Conservation (phyloP, 768 basidiomycete genomes). For the Mycena crocata region DNA sequence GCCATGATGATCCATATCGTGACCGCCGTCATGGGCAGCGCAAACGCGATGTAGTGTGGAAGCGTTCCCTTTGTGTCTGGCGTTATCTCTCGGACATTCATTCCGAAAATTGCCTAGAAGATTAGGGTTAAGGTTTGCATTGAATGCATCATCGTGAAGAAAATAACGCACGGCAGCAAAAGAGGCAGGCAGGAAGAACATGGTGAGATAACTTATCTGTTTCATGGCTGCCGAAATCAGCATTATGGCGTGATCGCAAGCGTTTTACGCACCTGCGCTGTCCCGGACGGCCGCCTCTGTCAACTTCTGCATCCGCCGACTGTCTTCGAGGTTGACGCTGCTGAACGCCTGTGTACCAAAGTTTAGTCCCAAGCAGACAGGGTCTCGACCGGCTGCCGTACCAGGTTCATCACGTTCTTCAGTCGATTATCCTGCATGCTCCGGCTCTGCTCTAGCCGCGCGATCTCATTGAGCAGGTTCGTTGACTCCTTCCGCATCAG, state of each 20-base stretch:
- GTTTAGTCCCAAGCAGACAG: not conserved
- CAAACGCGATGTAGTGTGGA: conserved; percentile 50
- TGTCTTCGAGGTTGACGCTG: conserved; percentile 62
- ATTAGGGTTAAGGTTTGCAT: not conserved
- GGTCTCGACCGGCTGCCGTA: conserved; percentile 30
- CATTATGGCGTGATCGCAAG: not conserved
- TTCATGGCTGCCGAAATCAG: conserved; percentile 53
- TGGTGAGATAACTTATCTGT: conserved; percentile 68
- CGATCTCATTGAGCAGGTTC: conserved; percentile 61
- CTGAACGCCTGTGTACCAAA: conserved; percentile 57
- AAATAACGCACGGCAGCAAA: conserved; percentile 54
- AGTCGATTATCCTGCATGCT: conserved; percentile 56
- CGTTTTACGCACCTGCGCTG: conserved; percentile 49
- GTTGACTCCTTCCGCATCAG: conserved; percentile 57
- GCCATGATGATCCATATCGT: conserved; percentile 61
- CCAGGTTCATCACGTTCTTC: conserved; percentile 65
- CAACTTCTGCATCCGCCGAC: conserved; percentile 52
- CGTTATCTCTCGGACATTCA: conserved; percentile 64
- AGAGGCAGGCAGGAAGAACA: conserved; percentile 70
- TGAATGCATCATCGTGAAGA: not conserved
- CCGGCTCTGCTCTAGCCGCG: conserved; percentile 56
- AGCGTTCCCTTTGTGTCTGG: conserved; percentile 44
- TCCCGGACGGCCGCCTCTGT: conserved; percentile 55
- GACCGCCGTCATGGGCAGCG: conserved; percentile 55
- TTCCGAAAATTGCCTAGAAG: conserved; percentile 62